Evolutionary conservation across 495 filamentous ascomycete species (phyloP), one percentile per base, ranked within the genome.

Genomic region (Annulohypoxylon maeteangense): DNA sequence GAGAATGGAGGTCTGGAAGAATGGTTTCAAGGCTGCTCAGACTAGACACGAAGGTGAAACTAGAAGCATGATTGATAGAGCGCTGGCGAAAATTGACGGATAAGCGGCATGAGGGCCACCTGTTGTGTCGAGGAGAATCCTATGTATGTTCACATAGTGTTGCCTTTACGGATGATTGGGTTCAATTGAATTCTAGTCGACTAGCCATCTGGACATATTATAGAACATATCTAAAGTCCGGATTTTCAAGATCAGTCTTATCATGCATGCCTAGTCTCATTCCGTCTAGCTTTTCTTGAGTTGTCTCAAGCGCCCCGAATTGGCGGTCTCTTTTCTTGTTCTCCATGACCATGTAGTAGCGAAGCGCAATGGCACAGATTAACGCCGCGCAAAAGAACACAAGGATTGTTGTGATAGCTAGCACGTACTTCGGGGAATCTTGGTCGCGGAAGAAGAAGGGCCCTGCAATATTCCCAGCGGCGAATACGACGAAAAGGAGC

Each of bases 351-450:
- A 57, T 57, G 12, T 57, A 57, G 34, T 57, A 57, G 20, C 54
- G 54, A 57, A 57, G 54, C 22, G 54, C 34, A 32, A 57, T 57
- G 18, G 54, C 54, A 25, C 54, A 57, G 54, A 32, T 12, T 18
- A 57, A 34, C 12, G 54, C 54, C 12, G 54, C 54, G 54, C 54
- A 57, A 34, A 57, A 57, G 32, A 57, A 57, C 0, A 57, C 54
- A n/a, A 57, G 54, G 27, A 57, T 57, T 22, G 54, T 57, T 18
- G 54, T 57, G 54, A 57, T 57, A 32, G 54, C 54, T 25, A 57
- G 20, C 31, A 57, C 54, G 6, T 57, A 57, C 16, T 25, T 57
- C 10, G 54, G 54, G 1, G 54, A 16, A 8, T 57, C 54, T 7
- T 57, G 54, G 1, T 40, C 32, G 54, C 54, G 54, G 54, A 57